These are phyloP conservation scores for Solanum lycopersicoides DNA, from an alignment of 257 asterid genomes.

Conservation along the genomic window DNA sequence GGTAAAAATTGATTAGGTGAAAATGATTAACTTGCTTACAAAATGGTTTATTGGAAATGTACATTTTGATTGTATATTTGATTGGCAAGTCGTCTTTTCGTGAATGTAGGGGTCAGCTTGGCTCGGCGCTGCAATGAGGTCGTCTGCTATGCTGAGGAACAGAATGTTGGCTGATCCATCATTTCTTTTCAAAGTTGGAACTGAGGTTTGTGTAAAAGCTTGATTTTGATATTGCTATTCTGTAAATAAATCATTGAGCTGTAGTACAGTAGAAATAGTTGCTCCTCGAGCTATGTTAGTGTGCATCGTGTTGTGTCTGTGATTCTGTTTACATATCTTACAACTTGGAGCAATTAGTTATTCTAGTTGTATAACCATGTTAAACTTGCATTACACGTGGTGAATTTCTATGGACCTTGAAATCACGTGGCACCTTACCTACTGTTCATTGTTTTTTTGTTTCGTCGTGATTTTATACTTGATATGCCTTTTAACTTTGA, in stretches of 20 bases:
- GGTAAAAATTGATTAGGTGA: constrained; percentile 23
- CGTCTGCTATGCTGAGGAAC: constrained; percentile 73
- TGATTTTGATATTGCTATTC: neutral
- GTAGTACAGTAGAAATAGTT: neutral
- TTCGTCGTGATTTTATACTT: neutral
- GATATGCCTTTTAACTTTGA: neutral
- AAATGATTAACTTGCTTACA: neutral
- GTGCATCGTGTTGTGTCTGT: neutral
- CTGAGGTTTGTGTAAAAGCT: constrained; percentile 51
- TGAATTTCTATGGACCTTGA: neutral
- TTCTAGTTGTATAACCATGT: neutral
- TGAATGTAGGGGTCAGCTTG: constrained; percentile 55
- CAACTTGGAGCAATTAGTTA: neutral
- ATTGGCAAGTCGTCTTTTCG: neutral
- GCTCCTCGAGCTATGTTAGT: neutral
- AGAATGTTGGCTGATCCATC: constrained; percentile 98
- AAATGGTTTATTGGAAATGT: neutral
- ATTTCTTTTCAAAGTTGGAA: constrained; percentile 92
- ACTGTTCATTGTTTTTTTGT: neutral
- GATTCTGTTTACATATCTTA: neutral
- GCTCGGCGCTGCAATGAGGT: constrained; percentile 77
- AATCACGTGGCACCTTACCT: neutral
- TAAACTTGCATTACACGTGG: neutral
- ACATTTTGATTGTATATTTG: neutral
- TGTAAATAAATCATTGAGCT: neutral